These are phyloP conservation scores for Annulohypoxylon bovei DNA, from an alignment of 495 filamentous ascomycete species.

Conservation along the genomic window DNA sequence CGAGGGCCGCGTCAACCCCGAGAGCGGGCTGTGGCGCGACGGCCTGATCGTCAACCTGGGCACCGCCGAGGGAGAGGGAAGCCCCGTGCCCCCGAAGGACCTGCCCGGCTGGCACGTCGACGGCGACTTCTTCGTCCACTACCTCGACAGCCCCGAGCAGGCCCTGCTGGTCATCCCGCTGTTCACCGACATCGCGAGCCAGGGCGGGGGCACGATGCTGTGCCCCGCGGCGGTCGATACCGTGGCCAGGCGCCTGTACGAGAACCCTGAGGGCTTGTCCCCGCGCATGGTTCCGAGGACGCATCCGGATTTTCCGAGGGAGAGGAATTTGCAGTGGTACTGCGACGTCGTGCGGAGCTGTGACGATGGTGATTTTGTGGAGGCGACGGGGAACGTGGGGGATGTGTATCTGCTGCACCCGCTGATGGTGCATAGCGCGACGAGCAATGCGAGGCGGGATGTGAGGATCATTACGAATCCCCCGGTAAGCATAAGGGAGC, in stretches of 20 bases:
- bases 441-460: constrained; percentile 66
- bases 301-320: constrained; percentile 51
- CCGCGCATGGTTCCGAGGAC: constrained; percentile 70
- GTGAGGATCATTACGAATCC: constrained; percentile 79
- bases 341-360: constrained; percentile 55
- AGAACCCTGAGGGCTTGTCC: constrained; percentile 74
- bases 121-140: constrained; percentile 81
- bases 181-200: constrained; percentile 70
- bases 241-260: constrained; percentile 68
- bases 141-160: constrained; percentile 78
- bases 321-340: constrained; percentile 64
- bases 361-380: constrained; percentile 64
- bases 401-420: constrained; percentile 78
- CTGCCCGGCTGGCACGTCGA: constrained; percentile 78
- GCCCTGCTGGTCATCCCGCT: constrained; percentile 74
- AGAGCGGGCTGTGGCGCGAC: constrained; percentile 70
- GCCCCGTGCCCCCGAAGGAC: constrained; percentile 58
- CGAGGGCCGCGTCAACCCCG: constrained; percentile 63
- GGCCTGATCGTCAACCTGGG: constrained; percentile 79
- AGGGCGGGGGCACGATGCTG: constrained; percentile 75
- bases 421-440: constrained; percentile 76
- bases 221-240: constrained; percentile 66
- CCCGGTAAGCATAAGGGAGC: constrained; percentile 68
- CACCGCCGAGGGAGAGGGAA: constrained; percentile 62
- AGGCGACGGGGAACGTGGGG: constrained; percentile 70